Percentiles rank a stretch among this genome's conserved stretches.
Evolutionary conservation across 805 yeast species (phyloP).

Genomic region (Diddensiella caesifluorescens): DNA sequence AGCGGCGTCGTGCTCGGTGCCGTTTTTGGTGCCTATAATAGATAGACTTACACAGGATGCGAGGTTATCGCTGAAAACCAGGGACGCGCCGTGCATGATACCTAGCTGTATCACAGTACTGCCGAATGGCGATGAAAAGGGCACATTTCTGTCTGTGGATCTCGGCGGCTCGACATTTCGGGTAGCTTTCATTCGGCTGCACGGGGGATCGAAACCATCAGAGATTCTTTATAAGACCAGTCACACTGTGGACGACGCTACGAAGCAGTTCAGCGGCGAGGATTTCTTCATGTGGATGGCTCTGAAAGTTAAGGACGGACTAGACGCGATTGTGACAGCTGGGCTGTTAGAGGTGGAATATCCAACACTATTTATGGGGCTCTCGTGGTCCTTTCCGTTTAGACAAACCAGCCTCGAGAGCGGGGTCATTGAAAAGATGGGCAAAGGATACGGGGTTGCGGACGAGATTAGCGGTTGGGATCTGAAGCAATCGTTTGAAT

Average conservation of each 20-base stretch:
- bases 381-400: slow-evolving; percentile 35
- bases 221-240: slow-evolving; percentile 18
- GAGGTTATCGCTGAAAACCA: slow-evolving; percentile 5
- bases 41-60: slow-evolving; percentile 14
- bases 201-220: slow-evolving; percentile 39
- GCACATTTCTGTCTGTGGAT: slow-evolving; percentile 76
- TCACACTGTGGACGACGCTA: slow-evolving; percentile 21
- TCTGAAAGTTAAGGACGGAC: slow-evolving; percentile 19
- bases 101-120: slow-evolving; percentile 73
- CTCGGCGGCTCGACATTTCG: slow-evolving; percentile 89
- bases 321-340: slow-evolving; percentile 12
- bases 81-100: slow-evolving; percentile 48
- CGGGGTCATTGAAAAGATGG: slow-evolving; percentile 30
- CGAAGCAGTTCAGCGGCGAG: slow-evolving; percentile 27
- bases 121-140: slow-evolving; percentile 75
- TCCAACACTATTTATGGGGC: slow-evolving; percentile 22
- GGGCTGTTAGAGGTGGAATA: slow-evolving; percentile 7
- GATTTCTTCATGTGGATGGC: slow-evolving; percentile 32
- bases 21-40: slow-evolving; percentile 13
- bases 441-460: slow-evolving; percentile 75
- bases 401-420: slow-evolving; percentile 21
- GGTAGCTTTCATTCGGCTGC: slow-evolving; percentile 73
- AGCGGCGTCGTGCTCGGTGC: slow-evolving; percentile 2
- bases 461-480: slow-evolving; percentile 69
- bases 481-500: slow-evolving; percentile 64